Base-by-base conservation (phyloP, 2,329 filamentous ascomycete genomes). In the Pseudocercospora macadamiae region DNA sequence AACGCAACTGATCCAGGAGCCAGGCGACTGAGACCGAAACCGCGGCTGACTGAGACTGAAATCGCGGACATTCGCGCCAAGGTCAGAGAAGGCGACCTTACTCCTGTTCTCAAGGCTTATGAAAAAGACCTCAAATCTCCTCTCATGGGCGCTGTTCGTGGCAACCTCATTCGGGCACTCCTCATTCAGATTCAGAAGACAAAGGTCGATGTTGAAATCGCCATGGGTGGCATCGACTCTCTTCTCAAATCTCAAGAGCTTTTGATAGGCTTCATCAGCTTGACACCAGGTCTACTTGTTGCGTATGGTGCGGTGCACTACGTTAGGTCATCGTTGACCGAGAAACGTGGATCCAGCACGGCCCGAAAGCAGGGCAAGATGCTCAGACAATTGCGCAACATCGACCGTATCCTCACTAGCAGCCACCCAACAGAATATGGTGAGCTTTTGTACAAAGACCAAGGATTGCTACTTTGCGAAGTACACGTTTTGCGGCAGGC, bases 141-240 rank as follows among this genome's bases (percentile, higher is more conserved):
- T 1, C 86, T 99, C 61, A 81, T 87, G 55, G 93, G 93, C 6
- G 90, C 93, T 0, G 76, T 99, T 16, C 85, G 86, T 26, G 95
- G 95, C 9, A 93, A 97, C 68, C 82, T 99, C 25, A 84, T 97
- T 32, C 88, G 93, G 52, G 92, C 93, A 3, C 84, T 99, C 25
- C 81, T 99, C 44, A 97, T 99, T 55, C 95, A 99, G 72, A 88
- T 99, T 34, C 95, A 99, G 71, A 99, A 99, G 82, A 97, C 95
- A 19, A 99, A 99, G 79, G 95, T 99, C 7, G 95, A 99, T 71
- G 87, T 99, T 10, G 95, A 99, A 75, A 88, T 97, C 61, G 95
- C 95, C 12, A 93, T 99, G 78, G 91, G 90, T 60, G 95, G 95
- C 16, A 99, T 99, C 65, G 93, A 99, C 79, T 86, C 91, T 30